Base-by-base conservation (phyloP, 2,329 filamentous ascomycete species). In the Hyphodiscus sp. region DNA sequence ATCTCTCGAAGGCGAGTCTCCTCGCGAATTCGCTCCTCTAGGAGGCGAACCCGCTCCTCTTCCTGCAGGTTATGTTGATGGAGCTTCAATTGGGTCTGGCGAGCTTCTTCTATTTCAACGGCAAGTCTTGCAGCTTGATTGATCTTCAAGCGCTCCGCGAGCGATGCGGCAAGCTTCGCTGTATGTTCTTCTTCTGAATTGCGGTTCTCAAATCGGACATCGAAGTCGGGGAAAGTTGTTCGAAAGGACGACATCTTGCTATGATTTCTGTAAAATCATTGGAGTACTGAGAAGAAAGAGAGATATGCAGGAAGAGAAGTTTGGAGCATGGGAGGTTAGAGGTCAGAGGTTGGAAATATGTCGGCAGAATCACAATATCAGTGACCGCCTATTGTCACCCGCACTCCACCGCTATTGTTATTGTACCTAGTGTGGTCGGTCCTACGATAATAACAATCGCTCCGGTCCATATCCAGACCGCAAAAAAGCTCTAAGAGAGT, bases 91-190 rank as follows among this genome's bases (percentile, higher is more conserved):
- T 60, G 61, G 57, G 77, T 71, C 57, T 76, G 69, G 49, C 75
- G 67, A 16, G 76, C 62, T 54, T 76, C 70, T 54, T 81, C 72
- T 42, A 77, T 67, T 54, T 77, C 69, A 52, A 73, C 76, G 7
- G 75, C 75, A 16, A 73, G 70, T 38, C 79, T 67, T 8, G 79
- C 79, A 29, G 70, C 70, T 51, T 76, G 70, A 26, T 78, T 76
- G 11, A 92, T 78, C 26, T 80, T 76, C 41, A 87, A 80, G 67
- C 91, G 87, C 63, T 86, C 80, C 15, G 76, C 75, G 47, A 81
- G 81, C 3, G 85, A 85, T 46, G 79, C 78, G 45, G 79, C 80
- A 16, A 92, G 86, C 85, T 61, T 83, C 79, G 42, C 53, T 47
- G 51, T 8, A 26, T 66, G 64, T 6, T 64, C 48, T 18, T 61